Conservation (phyloP, 2,329 filamentous ascomycete species). For the Cyphellophora attinorum region DNA sequence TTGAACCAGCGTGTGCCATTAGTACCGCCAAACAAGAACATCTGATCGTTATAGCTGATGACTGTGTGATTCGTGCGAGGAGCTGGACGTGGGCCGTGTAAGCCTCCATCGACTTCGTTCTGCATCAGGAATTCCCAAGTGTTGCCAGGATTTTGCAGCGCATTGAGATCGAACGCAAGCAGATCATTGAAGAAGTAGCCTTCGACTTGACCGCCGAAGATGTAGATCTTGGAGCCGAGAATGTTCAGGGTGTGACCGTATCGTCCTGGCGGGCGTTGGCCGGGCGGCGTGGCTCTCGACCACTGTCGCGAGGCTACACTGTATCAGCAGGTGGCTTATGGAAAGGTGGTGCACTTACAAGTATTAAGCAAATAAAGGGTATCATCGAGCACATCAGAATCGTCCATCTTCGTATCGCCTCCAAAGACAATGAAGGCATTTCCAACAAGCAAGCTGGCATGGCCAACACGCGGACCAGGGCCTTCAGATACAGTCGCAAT, state of each 20-base stretch:
- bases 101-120: slow-evolving; percentile 49
- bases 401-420: slow-evolving; percentile 94
- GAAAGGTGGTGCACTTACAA: slow-evolving; percentile 52
- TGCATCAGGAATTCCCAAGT: slow-evolving; percentile 88
- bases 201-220: slow-evolving; percentile 96
- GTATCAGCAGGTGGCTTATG: neutral
- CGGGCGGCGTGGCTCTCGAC: slow-evolving; percentile 85
- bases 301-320: slow-evolving; percentile 83
- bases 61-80: slow-evolving; percentile 83
- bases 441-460: slow-evolving; percentile 85
- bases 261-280: slow-evolving; percentile 74
- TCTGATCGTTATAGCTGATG: slow-evolving; percentile 82
- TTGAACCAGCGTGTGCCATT: slow-evolving; percentile 98
- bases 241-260: slow-evolving; percentile 97
- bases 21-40: slow-evolving; percentile 86
- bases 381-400: slow-evolving; percentile 83
- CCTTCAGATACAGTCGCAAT: slow-evolving; percentile 87
- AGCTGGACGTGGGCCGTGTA: slow-evolving; percentile 67
- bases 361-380: slow-evolving; percentile 95
- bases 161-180: slow-evolving; percentile 89
- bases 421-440: slow-evolving; percentile 99
- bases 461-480: slow-evolving; percentile 87
- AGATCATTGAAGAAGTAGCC: slow-evolving; percentile 98
- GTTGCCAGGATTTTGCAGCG: slow-evolving; percentile 81
- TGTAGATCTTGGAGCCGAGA: slow-evolving; percentile 89